A percentile compares a stretch with the other conserved stretches of the same genome.
Conservation (phyloP, 371 early-diverging fungal species). For the Rhizomucor pusillus region DNA sequence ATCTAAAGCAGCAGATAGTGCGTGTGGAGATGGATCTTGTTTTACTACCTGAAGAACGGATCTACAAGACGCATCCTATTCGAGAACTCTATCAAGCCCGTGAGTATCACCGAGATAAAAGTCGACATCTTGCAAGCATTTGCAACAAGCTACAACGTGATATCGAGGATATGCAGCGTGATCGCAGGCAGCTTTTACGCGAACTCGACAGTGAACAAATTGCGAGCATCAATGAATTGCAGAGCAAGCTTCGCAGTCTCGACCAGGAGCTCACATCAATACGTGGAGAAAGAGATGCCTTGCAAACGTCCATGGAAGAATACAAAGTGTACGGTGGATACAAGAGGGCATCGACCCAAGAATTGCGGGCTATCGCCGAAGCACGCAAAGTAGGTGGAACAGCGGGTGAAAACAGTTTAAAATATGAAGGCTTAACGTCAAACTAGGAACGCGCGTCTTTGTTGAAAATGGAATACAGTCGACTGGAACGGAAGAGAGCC, state of each 20-base stretch:
- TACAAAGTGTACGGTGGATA: constrained; percentile 65
- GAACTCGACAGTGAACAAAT: constrained; percentile 30
- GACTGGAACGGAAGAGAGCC: constrained; percentile 12
- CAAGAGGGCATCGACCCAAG: constrained; percentile 30
- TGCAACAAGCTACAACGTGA: constrained; percentile 26
- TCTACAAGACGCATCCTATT: constrained; percentile 30
- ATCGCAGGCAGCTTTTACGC: constrained; percentile 27
- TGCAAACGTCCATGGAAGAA: constrained; percentile 71
- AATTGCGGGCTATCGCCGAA: constrained; percentile 47
- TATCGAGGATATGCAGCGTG: constrained; percentile 16
- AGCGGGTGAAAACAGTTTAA: not conserved
- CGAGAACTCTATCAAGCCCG: constrained; percentile 30
- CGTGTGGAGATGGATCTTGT: constrained; percentile 38
- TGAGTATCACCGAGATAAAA: constrained; percentile 32
- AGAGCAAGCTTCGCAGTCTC: constrained; percentile 64
- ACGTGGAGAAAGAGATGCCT: constrained; percentile 76
- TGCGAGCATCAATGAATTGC: constrained; percentile 37
- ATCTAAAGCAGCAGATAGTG: constrained; percentile 33
- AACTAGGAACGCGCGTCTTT: constrained; percentile 13
- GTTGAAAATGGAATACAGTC: constrained; percentile 15
- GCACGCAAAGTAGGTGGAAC: constrained; percentile 15
- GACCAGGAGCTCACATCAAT: constrained; percentile 77
- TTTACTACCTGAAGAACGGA: constrained; percentile 32
- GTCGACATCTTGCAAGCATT: constrained; percentile 18
- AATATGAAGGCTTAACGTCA: not conserved